Conservation (phyloP, 176 grass and related monocot species). For the Triticum turgidum region DNA sequence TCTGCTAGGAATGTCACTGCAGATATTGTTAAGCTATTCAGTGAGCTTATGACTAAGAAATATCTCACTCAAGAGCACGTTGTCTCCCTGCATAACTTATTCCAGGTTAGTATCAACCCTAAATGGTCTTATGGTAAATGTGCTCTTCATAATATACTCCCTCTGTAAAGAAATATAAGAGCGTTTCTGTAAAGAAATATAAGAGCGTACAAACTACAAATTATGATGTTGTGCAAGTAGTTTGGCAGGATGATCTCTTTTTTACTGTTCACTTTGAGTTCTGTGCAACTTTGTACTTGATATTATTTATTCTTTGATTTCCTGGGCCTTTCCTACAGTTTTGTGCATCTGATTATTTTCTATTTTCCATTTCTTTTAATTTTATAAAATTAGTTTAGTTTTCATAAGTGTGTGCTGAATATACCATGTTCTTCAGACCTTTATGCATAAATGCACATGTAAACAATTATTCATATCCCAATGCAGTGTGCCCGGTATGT, state of each 20-base stretch:
- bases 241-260: not conserved
- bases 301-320: not conserved
- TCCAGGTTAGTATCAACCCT: slow-evolving; percentile 61
- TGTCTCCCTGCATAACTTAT: slow-evolving; percentile 67
- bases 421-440: not conserved
- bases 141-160: not conserved
- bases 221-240: not conserved
- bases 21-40: slow-evolving; percentile 85
- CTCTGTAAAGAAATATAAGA: too few species aligned
- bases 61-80: slow-evolving; percentile 80
- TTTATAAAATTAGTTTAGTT: not conserved
- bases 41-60: slow-evolving; percentile 57
- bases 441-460: not conserved
- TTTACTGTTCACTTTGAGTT: not conserved
- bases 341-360: not conserved
- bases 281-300: not conserved
- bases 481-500: not conserved
- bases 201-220: not conserved
- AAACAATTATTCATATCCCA: not conserved
- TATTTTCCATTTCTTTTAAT: not conserved
- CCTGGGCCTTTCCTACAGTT: too few species aligned
- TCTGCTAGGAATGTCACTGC: slow-evolving; percentile 79
- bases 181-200: too few species aligned
- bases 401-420: not conserved
- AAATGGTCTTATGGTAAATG: slow-evolving; percentile 4